Base-by-base conservation (phyloP, 2,329 filamentous ascomycete species). In the Ophiostoma sp. region DNA sequence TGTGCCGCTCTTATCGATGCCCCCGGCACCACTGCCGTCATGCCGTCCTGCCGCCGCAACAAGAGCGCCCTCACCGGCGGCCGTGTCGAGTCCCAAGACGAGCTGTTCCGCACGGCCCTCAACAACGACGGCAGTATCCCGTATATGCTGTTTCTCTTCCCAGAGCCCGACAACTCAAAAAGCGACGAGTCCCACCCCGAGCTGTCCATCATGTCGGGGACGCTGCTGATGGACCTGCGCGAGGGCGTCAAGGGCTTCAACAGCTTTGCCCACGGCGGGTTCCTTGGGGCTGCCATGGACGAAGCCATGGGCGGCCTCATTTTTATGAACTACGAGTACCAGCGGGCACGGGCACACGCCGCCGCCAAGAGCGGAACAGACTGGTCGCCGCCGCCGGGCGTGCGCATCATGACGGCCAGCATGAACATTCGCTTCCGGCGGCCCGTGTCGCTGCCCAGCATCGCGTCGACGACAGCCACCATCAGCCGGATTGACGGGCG, bases 301-400 rank as follows among this genome's bases (percentile, higher is more conserved):
- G 76, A 78, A 69, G 74, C 74, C 48, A 77, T 77, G 76, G 75
- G 75, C 33, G 67, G 67, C 35, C 68, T 77, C 39, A 67, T 76
- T 27, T 73, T 74, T 33, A 60, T 72, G 67, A 77, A 76, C 62
- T 70, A 74, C 66, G 44, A 73, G 35, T 66, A 70, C 60, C 73
- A 73, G 70, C 69, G 41, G 17, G n/a, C 10, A 4, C 57, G 69
- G 39, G 48, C 71, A 4, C 41, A 44, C 1, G 64, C 27, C 27
- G 68, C 70, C 20, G 27, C 41, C 11, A 60, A 23, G 1, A 27
- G 3, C 10, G 31, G 20, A 10, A 20, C 17, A 20, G 20, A 27
- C 27, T 70, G 71, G 70, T n/a, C 23, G 27, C 67, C 36, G 23
- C 67, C 69, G 35, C 62, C 69, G 1, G 68, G 65, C 23, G 48